These are phyloP conservation scores for Astrothelium macrocarpum DNA, from an alignment of 495 filamentous ascomycete genomes.

Conservation along the genomic window DNA sequence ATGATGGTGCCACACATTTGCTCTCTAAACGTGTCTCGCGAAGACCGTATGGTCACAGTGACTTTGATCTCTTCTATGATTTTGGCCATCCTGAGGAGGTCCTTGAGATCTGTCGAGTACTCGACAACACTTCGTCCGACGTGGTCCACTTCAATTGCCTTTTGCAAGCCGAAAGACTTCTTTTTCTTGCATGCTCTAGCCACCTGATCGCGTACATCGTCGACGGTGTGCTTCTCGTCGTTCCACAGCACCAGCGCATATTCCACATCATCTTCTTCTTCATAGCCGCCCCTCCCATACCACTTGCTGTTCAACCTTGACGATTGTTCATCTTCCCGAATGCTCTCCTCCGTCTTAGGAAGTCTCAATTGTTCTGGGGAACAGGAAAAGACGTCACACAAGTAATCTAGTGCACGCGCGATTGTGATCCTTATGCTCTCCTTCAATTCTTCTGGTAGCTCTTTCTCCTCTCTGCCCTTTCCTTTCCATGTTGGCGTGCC, in stretches of 20 bases:
- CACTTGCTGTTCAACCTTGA: slow-evolving; percentile 68
- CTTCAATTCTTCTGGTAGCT: slow-evolving; percentile 62
- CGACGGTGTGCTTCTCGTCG: slow-evolving; percentile 94
- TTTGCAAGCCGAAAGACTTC: slow-evolving; percentile 54
- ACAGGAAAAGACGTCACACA: slow-evolving; percentile 95
- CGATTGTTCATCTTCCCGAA: slow-evolving; percentile 67
- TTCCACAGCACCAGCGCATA: slow-evolving; percentile 93
- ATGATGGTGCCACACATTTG: slow-evolving; percentile 98
- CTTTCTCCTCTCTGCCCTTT: slow-evolving; percentile 43
- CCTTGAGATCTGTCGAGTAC: slow-evolving; percentile 58
- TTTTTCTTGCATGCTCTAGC: slow-evolving; percentile 75
- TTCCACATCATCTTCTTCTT: slow-evolving; percentile 49
- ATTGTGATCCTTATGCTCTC: slow-evolving; percentile 74
- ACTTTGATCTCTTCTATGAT: slow-evolving; percentile 93
- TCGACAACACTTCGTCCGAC: slow-evolving; percentile 76
- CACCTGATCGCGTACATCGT: slow-evolving; percentile 84
- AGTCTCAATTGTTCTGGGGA: slow-evolving; percentile 90
- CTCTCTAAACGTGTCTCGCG: slow-evolving; percentile 90
- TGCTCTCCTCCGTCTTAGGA: slow-evolving; percentile 67
- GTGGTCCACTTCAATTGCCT: slow-evolving; percentile 78
- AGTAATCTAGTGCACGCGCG: slow-evolving; percentile 75
- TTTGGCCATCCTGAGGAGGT: slow-evolving; percentile 62
- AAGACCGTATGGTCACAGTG: slow-evolving; percentile 86
- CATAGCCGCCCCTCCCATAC: slow-evolving; percentile 50
- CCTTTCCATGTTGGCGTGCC: slow-evolving; percentile 39